A percentile compares a stretch with the other conserved stretches of the same genome.
These are phyloP conservation scores for Hordeum vulgare DNA, from an alignment of 176 grass and related monocot species.

Conservation along the genomic window DNA sequence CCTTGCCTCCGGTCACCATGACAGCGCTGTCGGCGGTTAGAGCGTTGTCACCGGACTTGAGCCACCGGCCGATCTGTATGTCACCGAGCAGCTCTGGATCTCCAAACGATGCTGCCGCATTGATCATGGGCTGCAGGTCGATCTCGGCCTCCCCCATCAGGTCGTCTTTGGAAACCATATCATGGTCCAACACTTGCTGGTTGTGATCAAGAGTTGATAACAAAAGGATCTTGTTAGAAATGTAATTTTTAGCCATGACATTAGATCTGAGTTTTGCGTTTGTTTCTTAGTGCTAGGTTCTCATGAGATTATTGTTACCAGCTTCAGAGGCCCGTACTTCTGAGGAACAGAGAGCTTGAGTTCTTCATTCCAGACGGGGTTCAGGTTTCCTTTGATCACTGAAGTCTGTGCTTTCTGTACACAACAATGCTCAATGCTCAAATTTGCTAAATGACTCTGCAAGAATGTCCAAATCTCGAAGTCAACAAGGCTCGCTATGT, in stretches of 20 bases:
- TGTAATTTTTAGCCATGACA: neutral
- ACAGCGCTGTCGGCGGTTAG: conserved; percentile 50
- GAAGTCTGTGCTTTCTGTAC: conserved; percentile 57
- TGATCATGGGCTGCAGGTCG: conserved; percentile 74
- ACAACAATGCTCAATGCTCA: neutral
- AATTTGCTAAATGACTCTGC: neutral
- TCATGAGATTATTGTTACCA: conserved; percentile 32
- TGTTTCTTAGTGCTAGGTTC: neutral
- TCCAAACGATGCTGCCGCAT: conserved; percentile 35
- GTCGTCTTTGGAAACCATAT: conserved; percentile 64
- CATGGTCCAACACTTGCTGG: conserved; percentile 75
- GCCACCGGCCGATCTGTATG: conserved; percentile 71
- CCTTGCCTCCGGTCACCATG: conserved; percentile 45
- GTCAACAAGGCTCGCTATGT: neutral
- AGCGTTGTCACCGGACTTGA: conserved; percentile 58
- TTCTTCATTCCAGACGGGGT: conserved; percentile 85
- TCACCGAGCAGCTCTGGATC: conserved; percentile 43
- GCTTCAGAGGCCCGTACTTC: conserved; percentile 50
- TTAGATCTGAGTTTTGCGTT: neutral
- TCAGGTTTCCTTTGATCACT: conserved; percentile 59
- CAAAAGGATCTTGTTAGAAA: neutral
- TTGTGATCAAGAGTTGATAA: neutral
- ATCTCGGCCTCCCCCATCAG: conserved; percentile 75
- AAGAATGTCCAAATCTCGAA: neutral
- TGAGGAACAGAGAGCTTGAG: conserved; percentile 68